Evolutionary conservation across 306 rosid species (phyloP).

Genomic region (Senna tora): DNA sequence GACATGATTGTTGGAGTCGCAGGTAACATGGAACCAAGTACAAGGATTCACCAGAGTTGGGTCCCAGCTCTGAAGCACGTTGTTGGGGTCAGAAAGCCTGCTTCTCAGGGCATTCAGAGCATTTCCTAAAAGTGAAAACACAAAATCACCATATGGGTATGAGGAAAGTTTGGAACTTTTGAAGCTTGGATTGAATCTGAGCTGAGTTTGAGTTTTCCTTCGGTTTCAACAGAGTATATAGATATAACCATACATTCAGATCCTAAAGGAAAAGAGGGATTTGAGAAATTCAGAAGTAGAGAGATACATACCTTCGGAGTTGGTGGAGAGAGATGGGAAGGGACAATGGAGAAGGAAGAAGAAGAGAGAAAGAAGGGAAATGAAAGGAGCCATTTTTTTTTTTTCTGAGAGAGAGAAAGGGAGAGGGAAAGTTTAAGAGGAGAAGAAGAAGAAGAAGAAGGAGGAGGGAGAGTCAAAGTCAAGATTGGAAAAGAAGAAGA

Average conservation of each 20-base stretch:
- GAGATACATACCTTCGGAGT: conserved; percentile 49
- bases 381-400: conserved; percentile 42
- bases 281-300: conserved; percentile 7
- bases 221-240: conserved; percentile 27
- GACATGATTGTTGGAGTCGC: conserved; percentile 76
- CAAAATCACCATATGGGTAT: conserved; percentile 10
- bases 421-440: background rate
- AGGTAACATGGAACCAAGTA: conserved; percentile 97
- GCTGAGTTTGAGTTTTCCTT: conserved; percentile 2
- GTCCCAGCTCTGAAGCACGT: conserved; percentile 96
- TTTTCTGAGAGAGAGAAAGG: background rate
- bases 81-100: conserved; percentile 73
- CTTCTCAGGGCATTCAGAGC: conserved; percentile 82
- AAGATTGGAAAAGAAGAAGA: conserved; percentile 5
- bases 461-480: conserved; percentile 29
- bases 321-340: conserved; percentile 41
- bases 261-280: background rate
- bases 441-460: conserved; percentile 17
- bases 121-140: conserved; percentile 57
- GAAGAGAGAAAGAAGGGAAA: conserved; percentile 35
- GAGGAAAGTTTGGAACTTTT: conserved; percentile 18
- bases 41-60: conserved; percentile 98
- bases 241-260: background rate
- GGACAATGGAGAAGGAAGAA: conserved; percentile 43
- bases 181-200: background rate